Evolutionary conservation across 352 stramenopile genomes (phyloP), one percentile per base, ranked within the genome.

Genomic region (Phytophthora ramorum): DNA sequence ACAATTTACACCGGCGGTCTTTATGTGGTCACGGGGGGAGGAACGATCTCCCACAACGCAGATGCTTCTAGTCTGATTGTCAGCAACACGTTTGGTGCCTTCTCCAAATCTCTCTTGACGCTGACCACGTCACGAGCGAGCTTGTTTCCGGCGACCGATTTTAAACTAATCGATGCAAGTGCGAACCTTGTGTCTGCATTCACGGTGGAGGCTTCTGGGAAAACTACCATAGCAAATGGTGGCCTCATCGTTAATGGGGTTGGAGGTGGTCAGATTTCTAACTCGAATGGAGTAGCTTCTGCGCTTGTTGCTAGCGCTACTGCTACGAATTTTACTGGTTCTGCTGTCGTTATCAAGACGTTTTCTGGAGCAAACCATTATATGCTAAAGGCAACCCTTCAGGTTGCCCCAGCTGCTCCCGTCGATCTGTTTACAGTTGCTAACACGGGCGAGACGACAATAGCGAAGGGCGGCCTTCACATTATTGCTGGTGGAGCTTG

Each of bases 171-270:
- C 48, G 55, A 82, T 22, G 69, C 56, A 0, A 69, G 48, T 13
- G 72, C 79, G 1, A 71, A 69, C 17, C 54, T 37, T 20, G 50
- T 65, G 0, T 32, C 45, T 24, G 71, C 76, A 1, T 86, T 88
- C 28, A 71, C 74, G 5, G 76, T 86, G 3, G 74, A 85, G 58
- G 74, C 74, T 2, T 88, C 79, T 10, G 79, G 79, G 0, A 85
- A 69, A 49, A 85, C 75, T 13, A 88, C 76, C 5, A 77, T 85
- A 37, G 53, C 55, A 3, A 73, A 85, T 50, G 79, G 79, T 19
- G 78, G 78, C 0, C 47, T 87, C 40, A 35, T 72, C 17, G 73
- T 83, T 16, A 73, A 75, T 53, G 72, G 75, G 0, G 24, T 64
- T 44, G 75, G 72, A 38, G 76, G 72, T 8, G 76, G 26, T 10